Conservation (phyloP, 1,284 basidiomycete species). For the Ustilago curta region DNA sequence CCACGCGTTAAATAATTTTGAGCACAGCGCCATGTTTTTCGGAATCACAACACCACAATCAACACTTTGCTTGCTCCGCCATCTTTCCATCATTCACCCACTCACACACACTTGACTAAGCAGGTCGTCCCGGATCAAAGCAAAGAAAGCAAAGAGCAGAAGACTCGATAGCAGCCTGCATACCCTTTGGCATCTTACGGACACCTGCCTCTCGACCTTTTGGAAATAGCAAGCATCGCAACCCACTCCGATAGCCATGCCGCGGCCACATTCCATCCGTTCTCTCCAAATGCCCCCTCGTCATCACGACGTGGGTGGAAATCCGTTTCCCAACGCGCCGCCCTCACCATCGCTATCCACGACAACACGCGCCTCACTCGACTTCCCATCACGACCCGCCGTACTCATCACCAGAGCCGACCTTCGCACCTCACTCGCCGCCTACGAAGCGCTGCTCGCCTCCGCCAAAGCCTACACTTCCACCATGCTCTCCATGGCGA, state of each 20-base stretch:
- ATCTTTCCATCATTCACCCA: too few species aligned
- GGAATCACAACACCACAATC: too few species aligned
- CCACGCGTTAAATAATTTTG: too few species aligned
- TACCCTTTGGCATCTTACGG: background rate
- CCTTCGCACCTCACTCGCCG: constrained; percentile 80
- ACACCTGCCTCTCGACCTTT: background rate
- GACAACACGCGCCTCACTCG: constrained; percentile 72
- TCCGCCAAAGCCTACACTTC: constrained; percentile 85
- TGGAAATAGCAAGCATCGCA: background rate
- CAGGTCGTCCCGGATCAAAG: too few species aligned
- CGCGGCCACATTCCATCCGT: constrained; percentile 39
- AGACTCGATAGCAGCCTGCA: background rate
- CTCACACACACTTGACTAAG: too few species aligned
- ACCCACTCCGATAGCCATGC: constrained; percentile 19
- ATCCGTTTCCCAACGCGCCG: constrained; percentile 27
- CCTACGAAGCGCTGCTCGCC: constrained; percentile 85
- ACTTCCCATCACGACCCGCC: constrained; percentile 76
- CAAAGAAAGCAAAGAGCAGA: background rate
- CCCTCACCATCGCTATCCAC: constrained; percentile 52
- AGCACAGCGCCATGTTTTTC: too few species aligned
- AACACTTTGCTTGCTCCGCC: too few species aligned
- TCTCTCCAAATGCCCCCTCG: constrained; percentile 34
- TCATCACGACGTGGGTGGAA: constrained; percentile 18
- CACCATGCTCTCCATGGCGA: constrained; percentile 84
- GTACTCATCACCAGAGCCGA: constrained; percentile 85